Base-by-base conservation (phyloP, 2,329 filamentous ascomycete species). In the Diaporthe batatas region DNA sequence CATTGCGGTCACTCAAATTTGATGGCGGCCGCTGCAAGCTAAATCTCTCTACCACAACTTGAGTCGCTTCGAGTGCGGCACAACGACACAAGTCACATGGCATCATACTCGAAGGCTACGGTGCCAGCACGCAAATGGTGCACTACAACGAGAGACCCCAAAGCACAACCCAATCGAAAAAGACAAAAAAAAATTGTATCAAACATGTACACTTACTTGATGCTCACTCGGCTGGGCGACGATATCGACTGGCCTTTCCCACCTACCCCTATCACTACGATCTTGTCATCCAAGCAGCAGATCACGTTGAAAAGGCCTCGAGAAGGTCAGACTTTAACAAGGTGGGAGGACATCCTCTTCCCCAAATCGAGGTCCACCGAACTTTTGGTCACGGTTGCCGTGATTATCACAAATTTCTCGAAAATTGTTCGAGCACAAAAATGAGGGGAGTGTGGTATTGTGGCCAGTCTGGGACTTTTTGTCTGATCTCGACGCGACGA, bases 191-290 rank as follows among this genome's bases (percentile, higher is more conserved):
- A 39, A 67, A 53, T 39, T 39, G 62, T 67, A 39, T 36, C 62
- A 67, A 2, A 53, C 36, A 67, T 67, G 47, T 67, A 39, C 44
- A 18, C 32, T 53, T 67, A n/a, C 32, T 53, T 67, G 21, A 53
- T 39, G 44, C 47, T 53, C 62, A 53, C 1, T 39, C 44, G 39
- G 62, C 62, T 53, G 62, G 21, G 47, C 44, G 23, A 67, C 32
- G n/a, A 67, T 39, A 39, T 67, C 47, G 47, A 51, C n/a, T 39
- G 32, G 32, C 53, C 44, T 39, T 53, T 36, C 14, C 44, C 29
- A 53, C 12, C 32, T 29, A 51, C 39, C 53, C 44, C 29, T 39
- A 34, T 16, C 7, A 21, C 44, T 36, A 21, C 62, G 32, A 67
- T 67, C 62, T 39, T 51, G 32, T 67, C 44, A 34, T 51, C 21